Conservation (phyloP, 768 basidiomycete genomes). For the Suillus weaverae region DNA sequence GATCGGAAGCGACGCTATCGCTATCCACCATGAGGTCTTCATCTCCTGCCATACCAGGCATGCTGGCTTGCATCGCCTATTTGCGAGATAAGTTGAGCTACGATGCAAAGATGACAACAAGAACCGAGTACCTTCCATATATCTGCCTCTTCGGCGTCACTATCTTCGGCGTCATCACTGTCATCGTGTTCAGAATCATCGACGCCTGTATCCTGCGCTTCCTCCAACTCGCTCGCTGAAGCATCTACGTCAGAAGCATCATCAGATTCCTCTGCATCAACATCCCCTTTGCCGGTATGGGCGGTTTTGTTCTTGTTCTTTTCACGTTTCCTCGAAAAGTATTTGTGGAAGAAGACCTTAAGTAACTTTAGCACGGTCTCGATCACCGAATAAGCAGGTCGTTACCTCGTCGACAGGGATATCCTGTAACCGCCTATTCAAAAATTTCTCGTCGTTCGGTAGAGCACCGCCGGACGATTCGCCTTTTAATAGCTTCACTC, state of each 20-base stretch:
- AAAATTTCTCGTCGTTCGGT: constrained; percentile 77
- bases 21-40: constrained; percentile 44
- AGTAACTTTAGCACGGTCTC: constrained; percentile 2
- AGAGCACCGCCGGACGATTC: constrained; percentile 46
- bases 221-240: constrained; percentile 24
- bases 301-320: constrained; percentile 48
- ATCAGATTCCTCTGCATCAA: constrained; percentile 21
- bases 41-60: constrained; percentile 62
- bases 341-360: constrained; percentile 90
- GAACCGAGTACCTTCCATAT: constrained; percentile 79
- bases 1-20: constrained; percentile 29
- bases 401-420: constrained; percentile 86
- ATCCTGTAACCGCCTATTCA: constrained; percentile 64
- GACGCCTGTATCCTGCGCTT: constrained; percentile 31
- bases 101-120: constrained; percentile 3
- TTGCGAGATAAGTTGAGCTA: background rate
- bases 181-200: constrained; percentile 25
- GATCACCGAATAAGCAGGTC: background rate
- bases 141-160: constrained; percentile 56
- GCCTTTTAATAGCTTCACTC: constrained; percentile 71
- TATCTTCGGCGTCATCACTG: constrained; percentile 14
- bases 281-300: constrained; percentile 37
- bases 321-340: constrained; percentile 72
- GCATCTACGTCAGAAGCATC: constrained; percentile 34
- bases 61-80: constrained; percentile 87